These are phyloP conservation scores for Neofusicoccum ribis DNA, from an alignment of 2,329 filamentous ascomycete genomes.

Conservation along the genomic window DNA sequence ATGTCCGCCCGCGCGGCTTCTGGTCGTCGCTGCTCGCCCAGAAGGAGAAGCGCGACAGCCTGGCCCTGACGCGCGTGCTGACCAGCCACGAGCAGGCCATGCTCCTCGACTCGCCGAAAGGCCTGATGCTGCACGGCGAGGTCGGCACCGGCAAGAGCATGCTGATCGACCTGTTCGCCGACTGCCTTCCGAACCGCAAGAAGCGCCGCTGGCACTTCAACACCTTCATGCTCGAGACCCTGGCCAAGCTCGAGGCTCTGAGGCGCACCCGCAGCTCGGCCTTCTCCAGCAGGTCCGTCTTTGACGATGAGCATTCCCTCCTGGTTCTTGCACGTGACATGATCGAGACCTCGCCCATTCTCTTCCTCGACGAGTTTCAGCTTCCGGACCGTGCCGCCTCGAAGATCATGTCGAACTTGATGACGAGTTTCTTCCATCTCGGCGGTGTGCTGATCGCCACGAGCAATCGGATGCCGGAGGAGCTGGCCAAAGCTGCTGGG, in stretches of 20 bases:
- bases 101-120: slow-evolving; percentile 69
- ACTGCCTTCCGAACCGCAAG: slow-evolving; percentile 70
- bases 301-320: slow-evolving; percentile 64
- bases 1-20: slow-evolving; percentile 45
- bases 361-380: slow-evolving; percentile 84
- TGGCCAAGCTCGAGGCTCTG: slow-evolving; percentile 70
- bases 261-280: slow-evolving; percentile 38
- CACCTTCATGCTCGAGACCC: slow-evolving; percentile 78
- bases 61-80: slow-evolving; percentile 68
- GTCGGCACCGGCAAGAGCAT: slow-evolving; percentile 84
- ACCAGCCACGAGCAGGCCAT: slow-evolving; percentile 71
- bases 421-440: slow-evolving; percentile 78
- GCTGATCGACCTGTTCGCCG: slow-evolving; percentile 80
- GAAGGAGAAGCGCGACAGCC: slow-evolving; percentile 53
- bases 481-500: slow-evolving; percentile 73
- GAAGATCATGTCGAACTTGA: slow-evolving; percentile 76
- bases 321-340: slow-evolving; percentile 75
- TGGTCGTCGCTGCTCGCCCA: slow-evolving; percentile 57
- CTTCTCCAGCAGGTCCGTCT: slow-evolving; percentile 1
- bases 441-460: slow-evolving; percentile 79
- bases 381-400: slow-evolving; percentile 74
- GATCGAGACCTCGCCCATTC: slow-evolving; percentile 70
- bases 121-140: slow-evolving; percentile 76
- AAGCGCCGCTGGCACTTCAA: slow-evolving; percentile 83
- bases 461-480: slow-evolving; percentile 81